phyloP scores from a whole-genome alignment of 1,139 yeast species.

The Candida tropicalis region DNA sequence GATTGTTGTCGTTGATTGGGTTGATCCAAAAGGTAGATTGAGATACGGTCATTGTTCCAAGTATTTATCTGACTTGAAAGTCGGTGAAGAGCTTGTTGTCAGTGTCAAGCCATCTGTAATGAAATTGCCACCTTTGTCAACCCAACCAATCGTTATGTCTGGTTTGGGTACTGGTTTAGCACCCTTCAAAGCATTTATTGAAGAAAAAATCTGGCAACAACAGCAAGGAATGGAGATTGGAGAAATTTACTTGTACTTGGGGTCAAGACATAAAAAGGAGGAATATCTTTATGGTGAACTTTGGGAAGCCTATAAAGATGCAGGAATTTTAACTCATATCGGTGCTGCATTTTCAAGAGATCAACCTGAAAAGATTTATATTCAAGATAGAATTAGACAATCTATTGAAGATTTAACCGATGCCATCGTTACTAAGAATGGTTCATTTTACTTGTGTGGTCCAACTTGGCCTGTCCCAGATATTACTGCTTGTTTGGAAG shows the following conservation, averaged over 20 bases:
- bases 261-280: constrained; percentile 94
- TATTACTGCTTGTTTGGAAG: constrained; percentile 87
- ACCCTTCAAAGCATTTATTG: constrained; percentile 96
- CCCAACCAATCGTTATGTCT: constrained; percentile 93
- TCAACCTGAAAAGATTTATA: constrained; percentile 91
- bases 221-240: constrained; percentile 90
- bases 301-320: constrained; percentile 95
- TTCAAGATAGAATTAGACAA: constrained; percentile 90
- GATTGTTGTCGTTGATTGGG: constrained; percentile 97
- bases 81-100: constrained; percentile 89
- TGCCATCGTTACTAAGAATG: constrained; percentile 77
- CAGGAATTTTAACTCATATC: constrained; percentile 88
- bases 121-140: constrained; percentile 87
- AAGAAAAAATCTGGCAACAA: constrained; percentile 93
- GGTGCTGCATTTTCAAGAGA: constrained; percentile 99
- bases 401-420: constrained; percentile 71
- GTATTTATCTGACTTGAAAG: constrained; percentile 73
- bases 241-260: constrained; percentile 83
- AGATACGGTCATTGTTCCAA: constrained; percentile 96
- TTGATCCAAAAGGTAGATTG: constrained; percentile 80
- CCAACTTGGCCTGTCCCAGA: constrained; percentile 99
- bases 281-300: constrained; percentile 95
- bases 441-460: constrained; percentile 95
- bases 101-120: constrained; percentile 96
- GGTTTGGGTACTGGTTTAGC: constrained; percentile 99